A percentile compares a stretch with the other conserved stretches of the same genome.
These are phyloP conservation scores for Jatropha podagrica DNA, from an alignment of 441 rosid species.

Conservation along the genomic window DNA sequence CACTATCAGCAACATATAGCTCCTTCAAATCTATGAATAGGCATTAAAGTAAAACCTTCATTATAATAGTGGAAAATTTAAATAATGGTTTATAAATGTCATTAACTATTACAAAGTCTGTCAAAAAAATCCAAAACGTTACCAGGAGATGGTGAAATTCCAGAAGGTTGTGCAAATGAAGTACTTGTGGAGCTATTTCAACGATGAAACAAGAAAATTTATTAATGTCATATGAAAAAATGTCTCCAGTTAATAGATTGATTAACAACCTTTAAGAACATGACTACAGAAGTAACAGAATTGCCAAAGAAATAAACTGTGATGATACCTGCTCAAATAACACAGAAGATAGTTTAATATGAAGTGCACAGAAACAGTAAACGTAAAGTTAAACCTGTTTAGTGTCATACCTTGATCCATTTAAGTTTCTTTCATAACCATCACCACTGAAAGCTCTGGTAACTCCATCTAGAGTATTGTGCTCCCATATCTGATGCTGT, in stretches of 20 bases:
- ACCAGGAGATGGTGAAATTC: slow-evolving; percentile 81
- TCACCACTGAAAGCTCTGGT: slow-evolving; percentile 88
- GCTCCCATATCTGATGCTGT: slow-evolving; percentile 96
- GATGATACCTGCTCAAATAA: neutral
- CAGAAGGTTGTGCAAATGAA: slow-evolving; percentile 96
- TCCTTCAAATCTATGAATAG: slow-evolving; percentile 55
- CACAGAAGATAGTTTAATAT: slow-evolving; percentile 9
- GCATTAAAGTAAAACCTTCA: slow-evolving; percentile 13
- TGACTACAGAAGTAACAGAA: neutral
- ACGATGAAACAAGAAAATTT: slow-evolving; percentile 20
- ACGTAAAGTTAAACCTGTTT: slow-evolving; percentile 2
- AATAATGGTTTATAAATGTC: neutral
- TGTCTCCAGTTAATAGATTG: neutral
- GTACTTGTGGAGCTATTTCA: slow-evolving; percentile 68
- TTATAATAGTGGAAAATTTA: slow-evolving; percentile 1
- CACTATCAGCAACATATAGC: slow-evolving; percentile 90
- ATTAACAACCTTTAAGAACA: neutral
- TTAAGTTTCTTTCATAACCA: slow-evolving; percentile 91
- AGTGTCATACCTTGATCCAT: slow-evolving; percentile 71
- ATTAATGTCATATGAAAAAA: slow-evolving; percentile 4
- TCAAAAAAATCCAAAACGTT: slow-evolving; percentile 27
- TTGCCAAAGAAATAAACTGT: neutral
- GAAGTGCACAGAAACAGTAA: neutral
- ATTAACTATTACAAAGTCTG: slow-evolving; percentile 6
- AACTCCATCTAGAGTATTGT: slow-evolving; percentile 60